Conservation (phyloP, 1,284 basidiomycete species). For the Xerocomus cyaneibrunnescens region DNA sequence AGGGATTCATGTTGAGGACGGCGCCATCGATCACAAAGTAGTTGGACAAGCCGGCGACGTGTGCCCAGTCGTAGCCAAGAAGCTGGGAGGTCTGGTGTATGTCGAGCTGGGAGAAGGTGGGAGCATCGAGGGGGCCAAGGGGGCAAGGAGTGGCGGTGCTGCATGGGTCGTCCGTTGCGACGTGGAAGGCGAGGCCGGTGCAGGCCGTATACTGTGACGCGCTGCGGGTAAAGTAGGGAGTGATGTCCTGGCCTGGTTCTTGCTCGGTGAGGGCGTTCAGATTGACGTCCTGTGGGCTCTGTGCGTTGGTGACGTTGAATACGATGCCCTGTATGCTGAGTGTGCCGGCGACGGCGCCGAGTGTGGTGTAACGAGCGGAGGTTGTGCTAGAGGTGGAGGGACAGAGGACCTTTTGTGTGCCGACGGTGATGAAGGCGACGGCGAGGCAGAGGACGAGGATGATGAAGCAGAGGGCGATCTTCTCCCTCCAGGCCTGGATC, state of each 20-base stretch:
- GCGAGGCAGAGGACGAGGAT: constrained; percentile 75
- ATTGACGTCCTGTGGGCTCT: constrained; percentile 52
- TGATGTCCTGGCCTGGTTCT: constrained; percentile 85
- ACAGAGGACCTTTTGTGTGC: constrained; percentile 91
- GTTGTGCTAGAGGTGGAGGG: constrained; percentile 60
- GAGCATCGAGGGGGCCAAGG: constrained; percentile 55
- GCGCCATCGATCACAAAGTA: constrained; percentile 91
- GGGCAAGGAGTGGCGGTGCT: constrained; percentile 55
- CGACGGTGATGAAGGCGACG: constrained; percentile 94
- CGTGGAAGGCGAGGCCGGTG: constrained; percentile 55
- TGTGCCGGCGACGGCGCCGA: constrained; percentile 57
- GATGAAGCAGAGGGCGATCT: constrained; percentile 90
- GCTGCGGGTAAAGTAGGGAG: constrained; percentile 74
- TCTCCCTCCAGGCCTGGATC: constrained; percentile 97
- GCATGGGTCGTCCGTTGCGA: constrained; percentile 79
- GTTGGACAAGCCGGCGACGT: constrained; percentile 65
- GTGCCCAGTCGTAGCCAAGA: constrained; percentile 88
- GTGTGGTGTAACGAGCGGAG: constrained; percentile 67
- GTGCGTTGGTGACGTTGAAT: constrained; percentile 69
- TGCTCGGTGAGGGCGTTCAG: constrained; percentile 59
- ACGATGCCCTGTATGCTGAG: constrained; percentile 79
- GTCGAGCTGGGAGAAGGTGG: constrained; percentile 60
- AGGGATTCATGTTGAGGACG: constrained; percentile 92
- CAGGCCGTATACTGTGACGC: constrained; percentile 68
- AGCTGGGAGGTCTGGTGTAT: constrained; percentile 64